Base-by-base conservation (phyloP, 495 filamentous ascomycete species). In the Penicillium atrosanguineum region DNA sequence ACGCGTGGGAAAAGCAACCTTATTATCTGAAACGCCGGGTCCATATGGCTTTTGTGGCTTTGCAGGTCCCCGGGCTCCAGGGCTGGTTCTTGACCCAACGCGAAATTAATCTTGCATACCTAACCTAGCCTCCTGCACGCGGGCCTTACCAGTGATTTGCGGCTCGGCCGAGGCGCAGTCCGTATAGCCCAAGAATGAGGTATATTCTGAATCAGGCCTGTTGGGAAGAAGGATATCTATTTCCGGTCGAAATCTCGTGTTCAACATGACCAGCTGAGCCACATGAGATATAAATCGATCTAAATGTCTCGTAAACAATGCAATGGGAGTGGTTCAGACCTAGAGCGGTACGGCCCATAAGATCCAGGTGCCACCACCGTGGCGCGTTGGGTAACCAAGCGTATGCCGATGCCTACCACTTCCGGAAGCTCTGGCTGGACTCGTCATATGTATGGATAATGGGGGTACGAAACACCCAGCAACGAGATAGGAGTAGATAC, bases 11-110 rank as follows among this genome's bases (percentile, higher is more conserved):
- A 55, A 57, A 60, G 51, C 44, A 63, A 65, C 48, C 52, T 56
- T 52, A 58, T 53, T 48, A 55, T 60, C 62, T 65, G 62, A 65
- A 65, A 65, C 62, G 45, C 37, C 40, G 48, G 50, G 43, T 36
- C 56, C 60, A 65, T 65, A 63, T 63, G 60, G 62, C 60, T 34
- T 55, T 19, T 44, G 59, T 62, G 56, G 60, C 59, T 63, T 52
- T 38, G 44, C 23, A 19, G 26, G 4, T 16, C 39, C n/a, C 19
- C 21, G 20, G 20, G 15, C 9, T 23, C 23, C 5, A 23, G 21
- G 20, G 29, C 31, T 34, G 31, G 31, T 34, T 34, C 9, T 14
- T 12, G 31, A 14, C 31, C 31, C 3, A 34, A 34, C 16, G 38
- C 19, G 19, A 40, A 15, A 40, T 18, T 40, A 40, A 39, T 15